phyloP scores from a whole-genome alignment of 805 yeast species.

The Wickerhamiella lipophila region DNA sequence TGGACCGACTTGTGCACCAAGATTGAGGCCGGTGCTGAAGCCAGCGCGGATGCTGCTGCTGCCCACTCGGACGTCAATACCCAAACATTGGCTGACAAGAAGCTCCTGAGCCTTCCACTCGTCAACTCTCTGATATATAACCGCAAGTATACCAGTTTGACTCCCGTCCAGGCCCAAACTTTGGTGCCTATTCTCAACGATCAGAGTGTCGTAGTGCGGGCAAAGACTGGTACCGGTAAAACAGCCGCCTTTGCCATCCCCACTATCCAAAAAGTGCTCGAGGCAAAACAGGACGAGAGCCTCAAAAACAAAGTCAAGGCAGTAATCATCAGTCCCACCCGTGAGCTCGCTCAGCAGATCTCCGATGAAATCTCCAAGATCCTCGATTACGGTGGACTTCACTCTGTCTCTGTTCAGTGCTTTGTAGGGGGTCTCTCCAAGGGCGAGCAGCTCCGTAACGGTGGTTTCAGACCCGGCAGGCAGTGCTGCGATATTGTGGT shows the following conservation, averaged over 20 bases:
- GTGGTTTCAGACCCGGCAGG: conserved; percentile 23
- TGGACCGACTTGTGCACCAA: conserved; percentile 23
- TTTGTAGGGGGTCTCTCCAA: conserved; percentile 58
- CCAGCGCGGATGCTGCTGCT: conserved; percentile 8
- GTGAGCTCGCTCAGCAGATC: conserved; percentile 82
- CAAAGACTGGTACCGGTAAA: conserved; percentile 93
- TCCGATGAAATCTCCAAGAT: conserved; percentile 47
- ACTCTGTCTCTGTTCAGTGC: conserved; percentile 33
- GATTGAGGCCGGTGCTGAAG: conserved; percentile 14
- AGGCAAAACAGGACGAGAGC: conserved; percentile 27
- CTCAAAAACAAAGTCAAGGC: conserved; percentile 36
- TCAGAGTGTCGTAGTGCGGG: conserved; percentile 67
- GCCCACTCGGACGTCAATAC: conserved; percentile 22
- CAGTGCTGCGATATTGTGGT: conserved; percentile 50
- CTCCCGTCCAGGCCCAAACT: conserved; percentile 31
- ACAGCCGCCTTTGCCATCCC: conserved; percentile 84
- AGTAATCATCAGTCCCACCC: conserved; percentile 73
- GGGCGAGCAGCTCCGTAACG: conserved; percentile 28
- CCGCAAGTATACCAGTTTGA: conserved; percentile 25
- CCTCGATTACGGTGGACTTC: conserved; percentile 28
- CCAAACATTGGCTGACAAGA: conserved; percentile 20
- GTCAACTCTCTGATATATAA: conserved; percentile 27
- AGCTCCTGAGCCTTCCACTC: conserved; percentile 23
- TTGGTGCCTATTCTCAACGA: conserved; percentile 59
- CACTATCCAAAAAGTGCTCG: conserved; percentile 44